Base-by-base conservation (phyloP, 1,284 basidiomycete species). In the Neolentinus lepideus region DNA sequence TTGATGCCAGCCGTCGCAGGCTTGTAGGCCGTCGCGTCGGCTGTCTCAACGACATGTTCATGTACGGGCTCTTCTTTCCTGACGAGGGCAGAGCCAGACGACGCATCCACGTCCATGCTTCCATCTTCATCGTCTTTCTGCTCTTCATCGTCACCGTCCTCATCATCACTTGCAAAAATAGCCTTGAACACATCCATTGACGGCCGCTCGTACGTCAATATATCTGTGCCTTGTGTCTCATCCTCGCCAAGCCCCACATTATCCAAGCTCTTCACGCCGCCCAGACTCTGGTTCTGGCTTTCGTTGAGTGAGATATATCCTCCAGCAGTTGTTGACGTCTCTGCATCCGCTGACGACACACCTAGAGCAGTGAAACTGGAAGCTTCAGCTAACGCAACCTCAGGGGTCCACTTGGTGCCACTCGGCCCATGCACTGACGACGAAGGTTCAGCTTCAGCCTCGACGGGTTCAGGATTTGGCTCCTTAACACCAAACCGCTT, bases 401-500 rank as follows among this genome's bases (percentile, higher is more conserved):
- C 59, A 6, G 38, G 33, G 16, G 61, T 58, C 57, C 47, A 50
- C 12, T 50, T 50, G n/a, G 9, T 25, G 6, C 4, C 47, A n/a
- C 22, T 26, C 24, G 47, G 57, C 27, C 59, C 59, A 1, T 57
- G 58, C 19, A 62, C 58, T 31, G 63, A 52, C 12, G 61, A 31
- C 4, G 64, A 48, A 16, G 51, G 38, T 14, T 59, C 25, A 2
- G 52, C 26, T 2, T 58, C 51, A 12, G 65, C 64, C 22, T 56
- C 53, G 19, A 70, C 67, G 9, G 63, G 29, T 16, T 70, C 64
- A 0, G 82, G 81, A 61, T 87, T 82, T 2, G 87, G 95, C 66
- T 95, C 91, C 61, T 88, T 88, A 35, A 98, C 89, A 0, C 91
- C 90, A 68, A 98, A 97, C n/a, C 96, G 83, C 69, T 95, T 97